Conservation (phyloP, 2,329 filamentous ascomycete species). For the Fusarium sp. region DNA sequence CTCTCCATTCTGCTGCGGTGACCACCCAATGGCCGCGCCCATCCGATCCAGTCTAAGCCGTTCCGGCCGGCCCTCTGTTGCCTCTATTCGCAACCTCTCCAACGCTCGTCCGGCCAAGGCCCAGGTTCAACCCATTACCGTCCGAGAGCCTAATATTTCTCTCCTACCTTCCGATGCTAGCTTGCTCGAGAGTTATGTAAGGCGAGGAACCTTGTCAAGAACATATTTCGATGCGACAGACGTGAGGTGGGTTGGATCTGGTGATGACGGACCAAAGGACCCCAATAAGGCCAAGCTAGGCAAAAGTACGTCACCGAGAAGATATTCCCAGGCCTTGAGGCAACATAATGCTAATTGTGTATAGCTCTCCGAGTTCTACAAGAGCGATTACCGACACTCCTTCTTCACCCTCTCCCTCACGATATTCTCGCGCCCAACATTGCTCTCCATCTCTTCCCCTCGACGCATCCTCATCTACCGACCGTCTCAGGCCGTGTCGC, state of each 20-base stretch:
- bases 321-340: background rate
- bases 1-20: constrained; percentile 42
- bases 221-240: constrained; percentile 54
- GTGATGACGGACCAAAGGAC: constrained; percentile 60
- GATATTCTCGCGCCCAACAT: constrained; percentile 84
- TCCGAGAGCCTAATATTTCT: constrained; percentile 20
- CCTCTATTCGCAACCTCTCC: constrained; percentile 49
- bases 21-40: constrained; percentile 55
- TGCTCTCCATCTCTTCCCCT: constrained; percentile 78
- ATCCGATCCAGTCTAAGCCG: constrained; percentile 50
- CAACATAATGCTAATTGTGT: constrained; percentile 5
- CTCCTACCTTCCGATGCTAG: constrained; percentile 16
- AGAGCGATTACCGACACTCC: constrained; percentile 75
- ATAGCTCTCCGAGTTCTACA: constrained; percentile 76
- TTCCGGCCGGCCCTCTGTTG: constrained; percentile 43
- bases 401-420: constrained; percentile 77
- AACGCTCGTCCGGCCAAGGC: constrained; percentile 53
- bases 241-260: constrained; percentile 48
- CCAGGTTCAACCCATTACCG: constrained; percentile 47
- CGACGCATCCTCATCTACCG: constrained; percentile 89
- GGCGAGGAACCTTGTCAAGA: constrained; percentile 39
- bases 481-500: constrained; percentile 91
- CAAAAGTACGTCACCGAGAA: constrained; percentile 64
- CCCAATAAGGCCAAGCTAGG: constrained; percentile 75
- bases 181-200: constrained; percentile 21